These are phyloP conservation scores for Chamaecyparis obtusa DNA, from an alignment of 75 land plant genomes.

Conservation along the genomic window DNA sequence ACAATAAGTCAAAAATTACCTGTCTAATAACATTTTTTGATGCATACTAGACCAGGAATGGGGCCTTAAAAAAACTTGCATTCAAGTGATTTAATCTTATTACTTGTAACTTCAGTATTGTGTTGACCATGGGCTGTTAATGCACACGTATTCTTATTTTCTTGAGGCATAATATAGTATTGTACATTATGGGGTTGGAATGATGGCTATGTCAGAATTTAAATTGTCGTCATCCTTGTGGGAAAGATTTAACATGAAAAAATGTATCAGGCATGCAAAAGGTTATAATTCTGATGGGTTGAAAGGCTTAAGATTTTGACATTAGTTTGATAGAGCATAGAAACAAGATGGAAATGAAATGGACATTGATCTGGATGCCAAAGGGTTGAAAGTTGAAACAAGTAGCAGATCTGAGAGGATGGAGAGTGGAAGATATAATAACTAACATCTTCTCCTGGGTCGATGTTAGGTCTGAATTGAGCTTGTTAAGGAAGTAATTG, in stretches of 20 bases:
- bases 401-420: background rate
- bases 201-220: background rate
- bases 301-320: background rate
- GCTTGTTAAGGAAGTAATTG: background rate
- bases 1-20: background rate
- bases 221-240: background rate
- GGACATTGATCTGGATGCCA: background rate
- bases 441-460: background rate
- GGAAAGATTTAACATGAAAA: background rate
- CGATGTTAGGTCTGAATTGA: background rate
- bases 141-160: background rate
- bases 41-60: background rate
- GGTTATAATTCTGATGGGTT: background rate
- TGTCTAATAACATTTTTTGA: background rate
- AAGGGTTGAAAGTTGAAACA: constrained; percentile 2
- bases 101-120: background rate
- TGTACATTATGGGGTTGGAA: background rate
- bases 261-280: background rate
- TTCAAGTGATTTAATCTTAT: background rate
- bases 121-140: background rate
- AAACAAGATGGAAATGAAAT: background rate
- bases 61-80: background rate
- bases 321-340: background rate
- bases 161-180: background rate
- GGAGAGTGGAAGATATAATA: background rate